A percentile compares a stretch with the other conserved stretches of the same genome.
phyloP scores from a whole-genome alignment of 345 rosid genomes.

The Eucalyptus pauciflora region DNA sequence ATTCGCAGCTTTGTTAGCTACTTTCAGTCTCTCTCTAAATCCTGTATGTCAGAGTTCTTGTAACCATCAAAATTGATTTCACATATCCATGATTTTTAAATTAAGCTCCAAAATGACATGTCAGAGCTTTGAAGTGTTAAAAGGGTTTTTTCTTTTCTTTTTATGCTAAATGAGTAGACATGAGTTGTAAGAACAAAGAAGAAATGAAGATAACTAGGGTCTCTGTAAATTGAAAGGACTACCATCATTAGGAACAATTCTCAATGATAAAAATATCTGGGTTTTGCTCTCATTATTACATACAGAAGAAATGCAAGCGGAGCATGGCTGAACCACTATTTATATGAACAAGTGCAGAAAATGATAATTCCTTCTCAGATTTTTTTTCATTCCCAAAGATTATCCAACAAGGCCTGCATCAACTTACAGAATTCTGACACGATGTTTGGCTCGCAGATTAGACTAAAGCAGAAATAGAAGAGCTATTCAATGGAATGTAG shows the following conservation, averaged over 20 bases:
- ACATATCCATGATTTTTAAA: background rate
- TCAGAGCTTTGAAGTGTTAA: background rate
- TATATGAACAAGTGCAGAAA: background rate
- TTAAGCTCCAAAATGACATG: background rate
- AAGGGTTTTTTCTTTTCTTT: background rate
- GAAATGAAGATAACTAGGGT: background rate
- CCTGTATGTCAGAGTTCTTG: background rate
- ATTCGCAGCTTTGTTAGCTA: background rate
- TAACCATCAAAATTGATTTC: background rate
- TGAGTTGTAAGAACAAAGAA: background rate
- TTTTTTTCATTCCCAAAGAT: background rate
- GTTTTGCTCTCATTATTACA: background rate
- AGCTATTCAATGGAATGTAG: background rate
- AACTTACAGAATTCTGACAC: background rate
- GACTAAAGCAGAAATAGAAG: background rate
- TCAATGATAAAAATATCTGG: background rate
- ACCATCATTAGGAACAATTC: background rate
- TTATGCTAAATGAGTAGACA: background rate
- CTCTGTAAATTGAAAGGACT: background rate
- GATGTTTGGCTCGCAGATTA: background rate
- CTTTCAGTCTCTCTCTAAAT: background rate
- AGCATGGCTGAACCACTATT: background rate
- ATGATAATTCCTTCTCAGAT: background rate
- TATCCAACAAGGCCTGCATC: background rate
- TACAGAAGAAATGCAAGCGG: background rate